These are phyloP conservation scores for Botrytis squamosa DNA, from an alignment of 2,329 filamentous ascomycete genomes.

Conservation along the genomic window DNA sequence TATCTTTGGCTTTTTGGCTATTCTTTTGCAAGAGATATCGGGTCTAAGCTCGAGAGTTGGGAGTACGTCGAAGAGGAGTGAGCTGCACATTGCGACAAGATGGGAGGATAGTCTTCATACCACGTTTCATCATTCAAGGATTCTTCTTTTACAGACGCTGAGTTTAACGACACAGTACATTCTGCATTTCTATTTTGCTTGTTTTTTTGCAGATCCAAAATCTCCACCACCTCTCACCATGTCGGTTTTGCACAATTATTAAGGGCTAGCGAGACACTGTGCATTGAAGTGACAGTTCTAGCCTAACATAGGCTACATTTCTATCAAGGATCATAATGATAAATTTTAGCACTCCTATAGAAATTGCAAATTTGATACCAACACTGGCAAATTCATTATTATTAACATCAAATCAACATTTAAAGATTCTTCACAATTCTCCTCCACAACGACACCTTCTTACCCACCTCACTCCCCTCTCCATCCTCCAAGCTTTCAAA, in stretches of 20 bases:
- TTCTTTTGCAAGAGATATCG: not conserved
- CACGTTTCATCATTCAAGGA: not conserved
- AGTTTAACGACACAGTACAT: not conserved
- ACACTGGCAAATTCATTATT: too few relatives aligned
- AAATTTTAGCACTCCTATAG: not conserved
- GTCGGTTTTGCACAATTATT: too few relatives aligned
- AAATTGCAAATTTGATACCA: not conserved
- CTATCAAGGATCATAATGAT: rapidly evolving
- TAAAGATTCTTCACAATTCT: slow-evolving; percentile 18
- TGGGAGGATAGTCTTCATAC: not conserved
- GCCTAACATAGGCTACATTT: not conserved
- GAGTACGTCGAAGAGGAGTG: rapidly evolving
- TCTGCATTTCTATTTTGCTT: not conserved
- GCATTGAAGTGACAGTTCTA: not conserved
- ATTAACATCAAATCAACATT: not conserved
- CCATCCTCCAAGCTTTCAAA: slow-evolving; percentile 1
- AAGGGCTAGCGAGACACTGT: not conserved
- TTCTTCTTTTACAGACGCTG: rapidly evolving
- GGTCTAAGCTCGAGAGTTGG: not conserved
- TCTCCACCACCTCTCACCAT: not conserved
- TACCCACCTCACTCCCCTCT: not conserved
- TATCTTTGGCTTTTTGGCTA: not conserved
- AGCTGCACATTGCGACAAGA: not conserved
- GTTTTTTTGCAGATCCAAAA: not conserved
- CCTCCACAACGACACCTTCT: slow-evolving; percentile 14